phyloP scores from a whole-genome alignment of 139 green algal species.

The Coelastrella sp. region DNA sequence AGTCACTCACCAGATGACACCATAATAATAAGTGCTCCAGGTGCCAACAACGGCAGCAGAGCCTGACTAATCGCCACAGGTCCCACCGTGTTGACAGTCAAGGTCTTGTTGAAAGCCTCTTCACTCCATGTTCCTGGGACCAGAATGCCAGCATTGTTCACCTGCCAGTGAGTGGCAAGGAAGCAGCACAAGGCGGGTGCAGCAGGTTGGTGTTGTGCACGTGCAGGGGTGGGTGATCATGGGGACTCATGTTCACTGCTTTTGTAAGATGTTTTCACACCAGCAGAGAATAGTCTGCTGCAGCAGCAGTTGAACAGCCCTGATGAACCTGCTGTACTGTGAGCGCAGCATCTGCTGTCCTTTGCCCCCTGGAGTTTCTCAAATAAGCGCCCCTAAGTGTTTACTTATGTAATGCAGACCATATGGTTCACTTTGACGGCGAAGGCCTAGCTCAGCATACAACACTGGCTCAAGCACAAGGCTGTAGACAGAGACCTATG shows the following conservation, averaged over 20 bases:
- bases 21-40: conserved; percentile 36
- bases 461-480: neutral
- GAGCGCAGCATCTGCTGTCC: no score
- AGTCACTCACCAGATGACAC: conserved; percentile 23
- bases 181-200: neutral
- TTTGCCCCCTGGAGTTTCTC: no score
- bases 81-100: conserved; percentile 15
- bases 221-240: neutral
- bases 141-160: conserved; percentile 46
- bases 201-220: no score
- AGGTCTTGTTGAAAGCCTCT: neutral
- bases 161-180: neutral
- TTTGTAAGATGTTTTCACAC: no score
- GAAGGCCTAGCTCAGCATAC: neutral
- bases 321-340: no score
- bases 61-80: conserved; percentile 24
- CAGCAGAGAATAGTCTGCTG: no score
- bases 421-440: no score
- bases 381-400: no score
- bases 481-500: neutral
- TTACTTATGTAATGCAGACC: no score
- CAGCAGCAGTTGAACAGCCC: no score
- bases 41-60: conserved; percentile 27
- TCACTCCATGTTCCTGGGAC: neutral
- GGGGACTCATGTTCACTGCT: neutral